Base-by-base conservation (phyloP, 768 basidiomycete species). In the Calocera cornea region DNA sequence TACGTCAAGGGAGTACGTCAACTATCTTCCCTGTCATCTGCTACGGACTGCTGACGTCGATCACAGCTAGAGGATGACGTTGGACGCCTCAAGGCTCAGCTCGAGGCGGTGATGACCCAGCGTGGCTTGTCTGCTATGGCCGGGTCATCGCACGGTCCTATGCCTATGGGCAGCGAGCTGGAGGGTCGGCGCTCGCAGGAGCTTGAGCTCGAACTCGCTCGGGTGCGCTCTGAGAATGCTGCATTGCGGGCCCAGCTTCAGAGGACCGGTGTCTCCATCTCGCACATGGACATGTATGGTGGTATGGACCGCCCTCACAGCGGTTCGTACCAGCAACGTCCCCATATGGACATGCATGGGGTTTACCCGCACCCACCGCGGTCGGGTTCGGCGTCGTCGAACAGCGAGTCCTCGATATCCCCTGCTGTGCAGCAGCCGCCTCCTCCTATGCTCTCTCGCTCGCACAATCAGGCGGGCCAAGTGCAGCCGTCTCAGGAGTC, bases 1-100 rank as follows among this genome's bases (percentile, higher is more conserved):
- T 93, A 93, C 80, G 92, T 93, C 74, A 90, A 92, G 72, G 89
- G 91, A 83, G 90, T 90, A 65, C 27, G 79, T 72, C 31, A 33
- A 24, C 11, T 44, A 40, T 60, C 12, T 34, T 11, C 60, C 49
- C 63, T 16, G 8, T 29, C 14, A 60, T 60, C 7, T 19, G 19
- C 19, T 27, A 60, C 54, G 36, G 36, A 5, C 14, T 60, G 31
- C 54, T 60, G 54, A 60, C 54, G 14, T 31, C 22, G 11, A 16
- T 60, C 54, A 16, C 54, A 60, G 54, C 54, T 60, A 5, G 54
- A 60, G 54, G 54, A 60, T 10, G 54, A 60, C 27, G 31, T 29
- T 60, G 16, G 11, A 12, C 54, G 54, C 31, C 54, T 60, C 2
- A 60, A 60, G 54, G 54, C 54, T 60, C 54, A 60, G 54, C 54